Percentiles rank a stretch among this genome's conserved stretches.
Conservation (phyloP, 2,329 filamentous ascomycete species). For the Paraphoma sp. region DNA sequence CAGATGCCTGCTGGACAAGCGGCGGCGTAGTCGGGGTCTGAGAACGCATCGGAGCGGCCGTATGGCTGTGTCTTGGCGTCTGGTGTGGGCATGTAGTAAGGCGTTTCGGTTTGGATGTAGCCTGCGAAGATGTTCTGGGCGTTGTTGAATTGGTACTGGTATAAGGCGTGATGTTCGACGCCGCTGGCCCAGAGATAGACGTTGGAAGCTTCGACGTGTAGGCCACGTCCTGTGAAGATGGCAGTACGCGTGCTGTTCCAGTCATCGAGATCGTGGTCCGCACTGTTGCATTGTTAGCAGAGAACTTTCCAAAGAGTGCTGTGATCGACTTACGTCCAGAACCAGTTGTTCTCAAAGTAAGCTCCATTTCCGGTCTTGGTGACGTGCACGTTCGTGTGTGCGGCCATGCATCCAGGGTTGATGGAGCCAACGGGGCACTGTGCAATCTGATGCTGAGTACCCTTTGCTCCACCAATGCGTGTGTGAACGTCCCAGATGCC, state of each 20-base stretch:
- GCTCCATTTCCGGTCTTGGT: conserved; percentile 63
- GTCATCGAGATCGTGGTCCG: conserved; percentile 91
- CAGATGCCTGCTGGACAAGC: conserved; percentile 30
- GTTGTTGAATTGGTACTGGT: conserved; percentile 84
- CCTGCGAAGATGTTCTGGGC: conserved; percentile 82
- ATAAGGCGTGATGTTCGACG: conserved; percentile 66
- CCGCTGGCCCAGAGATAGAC: conserved; percentile 70
- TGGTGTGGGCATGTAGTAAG: conserved; percentile 83
- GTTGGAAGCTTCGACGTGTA: conserved; percentile 69
- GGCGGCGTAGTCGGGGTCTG: conserved; percentile 73
- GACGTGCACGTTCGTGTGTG: conserved; percentile 64
- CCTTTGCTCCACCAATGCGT: conserved; percentile 80
- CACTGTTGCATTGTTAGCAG: conserved; percentile 36
- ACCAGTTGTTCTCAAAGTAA: conserved; percentile 91
- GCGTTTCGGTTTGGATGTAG: conserved; percentile 88
- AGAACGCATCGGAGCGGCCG: conserved; percentile 57
- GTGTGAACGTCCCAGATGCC: conserved; percentile 90
- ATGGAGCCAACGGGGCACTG: conserved; percentile 73
- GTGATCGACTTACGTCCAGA: conserved; percentile 62
- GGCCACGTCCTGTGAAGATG: conserved; percentile 85
- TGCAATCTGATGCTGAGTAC: conserved; percentile 78
- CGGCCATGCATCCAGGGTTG: conserved; percentile 72
- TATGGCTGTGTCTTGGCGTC: conserved; percentile 70
- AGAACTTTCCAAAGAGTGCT: neutral
- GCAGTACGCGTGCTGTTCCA: conserved; percentile 74